Base-by-base conservation (phyloP, 768 basidiomycete genomes). In the Pisolithus orientalis region DNA sequence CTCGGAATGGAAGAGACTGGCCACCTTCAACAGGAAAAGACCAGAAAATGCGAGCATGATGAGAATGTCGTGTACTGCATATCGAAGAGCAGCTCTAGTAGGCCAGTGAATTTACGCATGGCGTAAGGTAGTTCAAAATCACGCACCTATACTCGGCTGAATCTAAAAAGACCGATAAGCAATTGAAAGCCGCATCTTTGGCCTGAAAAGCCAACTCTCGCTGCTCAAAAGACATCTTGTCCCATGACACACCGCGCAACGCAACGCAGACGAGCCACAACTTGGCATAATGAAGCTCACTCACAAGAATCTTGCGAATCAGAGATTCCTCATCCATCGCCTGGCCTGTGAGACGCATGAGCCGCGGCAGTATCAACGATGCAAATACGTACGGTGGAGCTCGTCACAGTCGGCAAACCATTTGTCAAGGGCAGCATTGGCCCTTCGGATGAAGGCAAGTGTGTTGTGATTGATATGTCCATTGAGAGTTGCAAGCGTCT, bases 211-310 rank as follows among this genome's bases (percentile, higher is more conserved):
- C 93, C 44, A 95, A 77, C 66, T 95, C 94, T 38, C 92, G 84
- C 64, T 95, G 94, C 67, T 96, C 94, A 54, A 89, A 91, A 4
- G 91, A 84, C 86, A 96, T 91, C 69, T 93, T 94, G 63, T 96
- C 93, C 94, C 93, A 97, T 5, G 89, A 83, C 25, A 87, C 89
- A 16, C 94, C 94, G 53, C 94, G 82, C 44, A 97, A 73, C 11
- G 92, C 92, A 24, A 95, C 86, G 64, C 94, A 96, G 21, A 94
- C 87, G 31, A 95, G 80, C 94, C 94, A 96, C 5, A 97, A 76
- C 66, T 95, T 94, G 28, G 94, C 90, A 64, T 95, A 94, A 63
- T 94, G 85, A 47, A 95, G 74, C 64, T 96, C 94, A 5, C 87
- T 88, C 2, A 84, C 84, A 21, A 96, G 82, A 45, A 97, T 83